Evolutionary conservation across 2,329 filamentous ascomycete genomes (phyloP), one percentile per base, ranked within the genome.

Genomic region (Ophiostoma pallidulum): DNA sequence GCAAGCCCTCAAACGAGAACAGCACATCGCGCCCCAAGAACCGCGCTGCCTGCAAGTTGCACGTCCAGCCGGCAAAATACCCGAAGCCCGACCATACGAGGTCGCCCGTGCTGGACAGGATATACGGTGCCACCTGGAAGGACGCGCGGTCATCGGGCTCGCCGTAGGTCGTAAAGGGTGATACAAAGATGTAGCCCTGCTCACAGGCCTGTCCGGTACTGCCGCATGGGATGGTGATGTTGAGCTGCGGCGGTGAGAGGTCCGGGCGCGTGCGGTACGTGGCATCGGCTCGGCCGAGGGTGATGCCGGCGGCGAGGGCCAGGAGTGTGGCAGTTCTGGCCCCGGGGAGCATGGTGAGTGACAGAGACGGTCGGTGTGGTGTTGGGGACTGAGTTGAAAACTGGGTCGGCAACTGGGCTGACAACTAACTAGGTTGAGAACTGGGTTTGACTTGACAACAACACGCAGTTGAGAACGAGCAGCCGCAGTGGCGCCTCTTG

Each of bases 61-160:
- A 68, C 0, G 68, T 59, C 69, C 73, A 77, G 56, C 71, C 71
- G 28, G 67, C 69, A 53, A 70, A 75, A 54, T 71, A 69, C 4
- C 66, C 68, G 46, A 74, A 74, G 3, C 75, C 73, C 1, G 74
- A 78, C 74, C 74, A 79, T 19, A 80, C 64, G 0, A 79, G 63
- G 42, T 77, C 72, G 2, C 75, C 75, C 28, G 73, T 60, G 53
- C 75, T 68, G 6, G 67, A 66, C 53, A 77, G 71, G 53, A 79
- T 78, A 56, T 78, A 79, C 0, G 74, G 70, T 0, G 64, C 73
- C 1, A 72, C 65, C 58, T 78, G 74, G 13, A 28, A 48, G 40
- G 53, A 48, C 63, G 64, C 51, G 63, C 64, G 12, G 57, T 56
- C 26, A 43, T 59, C 56, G 7, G 55, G 52, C 22, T 54, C 52